These are phyloP conservation scores for Priceomyces haplophilus DNA, from an alignment of 805 yeast genomes.

Conservation along the genomic window DNA sequence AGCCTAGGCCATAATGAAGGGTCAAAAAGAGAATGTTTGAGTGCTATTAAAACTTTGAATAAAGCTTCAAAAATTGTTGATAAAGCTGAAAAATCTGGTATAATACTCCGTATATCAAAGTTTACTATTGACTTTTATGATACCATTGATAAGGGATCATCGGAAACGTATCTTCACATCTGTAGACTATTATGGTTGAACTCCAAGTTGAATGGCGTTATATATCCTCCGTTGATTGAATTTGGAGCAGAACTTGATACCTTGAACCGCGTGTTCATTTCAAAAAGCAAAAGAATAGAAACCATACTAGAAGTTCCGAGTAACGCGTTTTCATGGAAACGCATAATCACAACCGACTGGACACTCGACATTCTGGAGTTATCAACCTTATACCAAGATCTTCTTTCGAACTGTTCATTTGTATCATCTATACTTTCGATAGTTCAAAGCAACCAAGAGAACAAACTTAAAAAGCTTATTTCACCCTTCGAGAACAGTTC, in stretches of 20 bases:
- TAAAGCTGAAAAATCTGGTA: background rate
- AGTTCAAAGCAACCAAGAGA: conserved; percentile 18
- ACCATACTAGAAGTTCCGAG: conserved; percentile 13
- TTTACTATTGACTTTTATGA: conserved; percentile 23
- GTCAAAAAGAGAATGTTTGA: conserved; percentile 19
- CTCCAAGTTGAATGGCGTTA: conserved; percentile 15
- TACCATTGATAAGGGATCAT: background rate
- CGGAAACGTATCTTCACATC: background rate
- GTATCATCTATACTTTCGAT: conserved; percentile 65
- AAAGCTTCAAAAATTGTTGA: conserved; percentile 9
- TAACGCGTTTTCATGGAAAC: conserved; percentile 6
- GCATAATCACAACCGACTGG: conserved; percentile 30
- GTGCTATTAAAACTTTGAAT: conserved; percentile 25
- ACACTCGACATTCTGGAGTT: conserved; percentile 35
- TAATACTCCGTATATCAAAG: conserved; percentile 15
- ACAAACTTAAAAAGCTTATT: conserved; percentile 22
- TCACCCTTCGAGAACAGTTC: conserved; percentile 21
- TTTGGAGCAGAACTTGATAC: conserved; percentile 12
- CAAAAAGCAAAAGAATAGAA: conserved; percentile 3
- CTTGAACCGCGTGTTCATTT: conserved; percentile 6
- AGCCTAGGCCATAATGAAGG: conserved; percentile 14
- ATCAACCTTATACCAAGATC: conserved; percentile 44
- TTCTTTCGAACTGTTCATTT: conserved; percentile 69
- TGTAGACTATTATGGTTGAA: conserved; percentile 27
- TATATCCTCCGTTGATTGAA: conserved; percentile 20